A percentile compares a stretch with the other conserved stretches of the same genome.
phyloP scores from a whole-genome alignment of 345 rosid genomes.

The Aurinia saxatilis region DNA sequence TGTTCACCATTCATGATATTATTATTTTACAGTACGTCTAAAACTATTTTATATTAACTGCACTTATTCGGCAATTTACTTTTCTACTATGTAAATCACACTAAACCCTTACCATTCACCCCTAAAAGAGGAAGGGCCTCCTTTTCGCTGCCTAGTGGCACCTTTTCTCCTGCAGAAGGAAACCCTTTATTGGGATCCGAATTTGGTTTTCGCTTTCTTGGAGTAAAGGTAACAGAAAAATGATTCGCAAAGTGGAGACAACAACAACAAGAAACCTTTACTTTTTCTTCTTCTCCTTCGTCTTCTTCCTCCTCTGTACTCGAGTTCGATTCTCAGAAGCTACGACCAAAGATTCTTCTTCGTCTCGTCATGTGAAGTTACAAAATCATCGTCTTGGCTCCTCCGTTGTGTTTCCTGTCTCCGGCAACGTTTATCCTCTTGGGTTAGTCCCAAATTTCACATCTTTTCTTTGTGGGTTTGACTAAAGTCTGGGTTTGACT shows the following conservation, averaged over 20 bases:
- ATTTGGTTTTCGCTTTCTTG: conserved; percentile 23
- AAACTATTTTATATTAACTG: too few species aligned
- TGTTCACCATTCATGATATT: too few species aligned
- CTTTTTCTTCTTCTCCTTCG: background rate
- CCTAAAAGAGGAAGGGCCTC: too few species aligned
- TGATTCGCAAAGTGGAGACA: conserved; percentile 1
- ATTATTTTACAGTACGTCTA: too few species aligned
- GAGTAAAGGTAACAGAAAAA: background rate
- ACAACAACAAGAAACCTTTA: background rate
- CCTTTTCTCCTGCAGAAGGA: background rate
- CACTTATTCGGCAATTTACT: too few species aligned
- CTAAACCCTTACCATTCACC: too few species aligned
- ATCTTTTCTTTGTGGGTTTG: conserved; percentile 8
- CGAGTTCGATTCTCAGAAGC: conserved; percentile 4
- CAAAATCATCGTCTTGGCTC: conserved; percentile 29
- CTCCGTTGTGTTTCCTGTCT: conserved; percentile 53
- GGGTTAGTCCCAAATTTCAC: conserved; percentile 40
- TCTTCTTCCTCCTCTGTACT: conserved; percentile 4
- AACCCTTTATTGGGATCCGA: background rate
- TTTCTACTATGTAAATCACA: too few species aligned
- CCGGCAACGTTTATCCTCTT: conserved; percentile 86
- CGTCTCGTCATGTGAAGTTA: conserved; percentile 10
- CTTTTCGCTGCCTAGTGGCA: conserved; percentile 1
- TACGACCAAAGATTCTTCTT: conserved; percentile 18
- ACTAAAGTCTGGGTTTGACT: background rate